Percentiles rank a stretch among this genome's conserved stretches.
These are phyloP conservation scores for Aspergillus eucalypticola DNA, from an alignment of 2,329 filamentous ascomycete species.

Conservation along the genomic window DNA sequence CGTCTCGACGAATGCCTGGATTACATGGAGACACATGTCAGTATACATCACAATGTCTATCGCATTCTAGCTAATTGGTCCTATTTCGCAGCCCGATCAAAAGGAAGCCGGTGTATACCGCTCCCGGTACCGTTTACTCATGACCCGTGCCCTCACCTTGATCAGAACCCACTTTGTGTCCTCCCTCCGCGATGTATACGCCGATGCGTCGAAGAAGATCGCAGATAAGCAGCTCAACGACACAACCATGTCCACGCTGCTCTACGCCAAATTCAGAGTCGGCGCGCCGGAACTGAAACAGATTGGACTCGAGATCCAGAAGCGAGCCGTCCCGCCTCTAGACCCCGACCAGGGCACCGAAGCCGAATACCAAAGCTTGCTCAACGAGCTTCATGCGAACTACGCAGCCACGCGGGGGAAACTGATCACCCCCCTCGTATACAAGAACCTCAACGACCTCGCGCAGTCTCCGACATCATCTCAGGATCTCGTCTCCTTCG, in stretches of 20 bases:
- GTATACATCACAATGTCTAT: constrained; percentile 28
- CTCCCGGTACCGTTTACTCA: constrained; percentile 79
- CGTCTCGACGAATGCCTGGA: constrained; percentile 87
- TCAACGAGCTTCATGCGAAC: constrained; percentile 66
- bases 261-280: constrained; percentile 71
- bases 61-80: constrained; percentile 1
- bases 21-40: constrained; percentile 85
- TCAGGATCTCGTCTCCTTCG: constrained; percentile 65
- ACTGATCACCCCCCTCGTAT: constrained; percentile 62
- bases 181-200: constrained; percentile 62
- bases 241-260: constrained; percentile 68
- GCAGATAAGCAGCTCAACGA: constrained; percentile 69
- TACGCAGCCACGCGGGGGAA: constrained; percentile 61
- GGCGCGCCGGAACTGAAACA: constrained; percentile 66
- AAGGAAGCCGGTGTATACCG: constrained; percentile 85
- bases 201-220: constrained; percentile 63
- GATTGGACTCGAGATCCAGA: constrained; percentile 68
- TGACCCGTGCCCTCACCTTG: constrained; percentile 68
- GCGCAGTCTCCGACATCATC: constrained; percentile 61
- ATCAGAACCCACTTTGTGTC: constrained; percentile 68
- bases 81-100: constrained; percentile 65
- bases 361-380: constrained; percentile 65
- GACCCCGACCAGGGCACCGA: constrained; percentile 60
- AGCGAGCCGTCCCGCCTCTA: constrained; percentile 61
- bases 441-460: constrained; percentile 59